Evolutionary conservation across 2,329 filamentous ascomycete genomes (phyloP), one percentile per base, ranked within the genome.

Genomic region (Stagonosporopsis rhizophila): DNA sequence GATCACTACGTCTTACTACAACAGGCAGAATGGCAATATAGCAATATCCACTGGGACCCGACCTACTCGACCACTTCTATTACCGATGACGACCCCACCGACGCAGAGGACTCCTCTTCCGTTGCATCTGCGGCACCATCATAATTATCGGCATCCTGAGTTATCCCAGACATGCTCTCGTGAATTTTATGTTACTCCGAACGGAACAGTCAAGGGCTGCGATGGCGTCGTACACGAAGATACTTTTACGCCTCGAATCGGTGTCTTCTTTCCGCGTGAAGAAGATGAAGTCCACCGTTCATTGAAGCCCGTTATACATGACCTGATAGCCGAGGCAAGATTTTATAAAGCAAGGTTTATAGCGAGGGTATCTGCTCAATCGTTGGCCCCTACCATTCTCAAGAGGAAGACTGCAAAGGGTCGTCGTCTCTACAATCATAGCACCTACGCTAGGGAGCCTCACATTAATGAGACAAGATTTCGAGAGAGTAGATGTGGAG

Each of bases 161-260:
- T 52, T 32, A 27, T 60, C 65, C 19, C 59, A 65, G 22, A 65
- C 69, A 20, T 50, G 56, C 4, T 59, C 67, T 6, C 42, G 12
- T 8, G 46, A 65, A 28, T 56, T 56, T 2, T 44, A 56, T 20
- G 60, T 67, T 17, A 44, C 52, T 4, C 47, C 54, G 4, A 44
- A 39, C 11, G 55, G 59, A 8, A 32, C 46, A 28, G 57, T 72
- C 32, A 66, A 65, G 41, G 70, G 71, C 25, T 75, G 73, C 25
- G 71, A 67, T 15, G 69, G 69, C 6, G 35, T 73, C 12, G 52
- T 72, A 35, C 58, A 61, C 22, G 59, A 58, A n/a, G 48, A 57
- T 32, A 69, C 63, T 42, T 47, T 69, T 14, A 52, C 55, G 22
- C 63, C 61, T 32, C 61, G 60, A 12, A 64, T 60, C 17, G 62